A percentile compares a stretch with the other conserved stretches of the same genome.
Evolutionary conservation across 495 filamentous ascomycete genomes (phyloP).

Genomic region (Stereocaulon alpinum): DNA sequence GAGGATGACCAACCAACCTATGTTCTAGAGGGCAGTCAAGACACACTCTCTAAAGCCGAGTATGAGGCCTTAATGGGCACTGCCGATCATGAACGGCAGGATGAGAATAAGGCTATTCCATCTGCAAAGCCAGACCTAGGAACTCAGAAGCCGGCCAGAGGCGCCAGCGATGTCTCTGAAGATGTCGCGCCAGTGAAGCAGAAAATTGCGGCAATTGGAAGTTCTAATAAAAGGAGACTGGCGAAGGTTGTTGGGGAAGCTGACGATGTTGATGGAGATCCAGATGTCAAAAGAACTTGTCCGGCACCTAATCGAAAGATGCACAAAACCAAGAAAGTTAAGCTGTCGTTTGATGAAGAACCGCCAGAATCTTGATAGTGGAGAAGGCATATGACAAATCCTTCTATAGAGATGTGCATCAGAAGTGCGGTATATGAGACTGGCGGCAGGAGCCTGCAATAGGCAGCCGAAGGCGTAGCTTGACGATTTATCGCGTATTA

Average conservation of each 20-base stretch:
- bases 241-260: slow-evolving; percentile 11
- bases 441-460: background rate
- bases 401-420: background rate
- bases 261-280: slow-evolving; percentile 25
- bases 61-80: slow-evolving; percentile 9
- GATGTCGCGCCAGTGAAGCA: background rate
- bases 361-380: background rate
- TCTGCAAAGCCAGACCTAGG: background rate
- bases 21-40: slow-evolving; percentile 30
- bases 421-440: background rate
- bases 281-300: background rate
- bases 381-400: background rate
- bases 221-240: slow-evolving; percentile 14
- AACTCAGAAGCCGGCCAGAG: background rate
- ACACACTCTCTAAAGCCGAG: slow-evolving; percentile 30
- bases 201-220: slow-evolving; percentile 7
- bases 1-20: slow-evolving; percentile 31
- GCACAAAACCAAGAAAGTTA: slow-evolving; percentile 6
- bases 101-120: background rate
- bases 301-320: slow-evolving; percentile 25
- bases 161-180: background rate
- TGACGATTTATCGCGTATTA: too few relatives aligned
- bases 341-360: slow-evolving; percentile 15
- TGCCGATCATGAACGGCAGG: background rate
- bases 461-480: too few relatives aligned